Percentiles rank a stretch among this genome's conserved stretches.
Conservation (phyloP, 495 filamentous ascomycete genomes). For the Neurospora sp. region DNA sequence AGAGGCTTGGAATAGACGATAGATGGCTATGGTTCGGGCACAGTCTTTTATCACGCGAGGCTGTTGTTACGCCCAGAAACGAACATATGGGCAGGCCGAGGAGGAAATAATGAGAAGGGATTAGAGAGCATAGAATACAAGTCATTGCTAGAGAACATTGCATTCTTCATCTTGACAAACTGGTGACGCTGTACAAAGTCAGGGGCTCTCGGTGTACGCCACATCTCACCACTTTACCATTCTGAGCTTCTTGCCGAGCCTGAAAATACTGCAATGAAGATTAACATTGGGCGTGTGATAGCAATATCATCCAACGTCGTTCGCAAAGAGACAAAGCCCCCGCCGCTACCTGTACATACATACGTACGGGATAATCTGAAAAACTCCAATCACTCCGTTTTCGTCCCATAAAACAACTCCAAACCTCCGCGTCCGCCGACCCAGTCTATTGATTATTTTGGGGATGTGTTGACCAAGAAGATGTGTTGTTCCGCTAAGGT, state of each 20-base stretch:
- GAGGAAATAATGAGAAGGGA: background rate
- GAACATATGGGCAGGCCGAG: background rate
- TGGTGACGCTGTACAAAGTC: background rate
- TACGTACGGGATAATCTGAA: background rate
- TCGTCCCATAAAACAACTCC: background rate
- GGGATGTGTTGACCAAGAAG: background rate
- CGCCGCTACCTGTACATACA: background rate
- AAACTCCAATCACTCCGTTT: background rate
- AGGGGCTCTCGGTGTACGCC: background rate
- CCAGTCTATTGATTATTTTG: background rate
- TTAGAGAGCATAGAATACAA: background rate
- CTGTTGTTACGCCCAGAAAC: background rate
- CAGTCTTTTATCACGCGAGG: background rate
- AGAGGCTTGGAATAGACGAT: background rate
- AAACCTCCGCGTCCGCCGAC: background rate
- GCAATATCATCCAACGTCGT: background rate
- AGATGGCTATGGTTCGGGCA: background rate
- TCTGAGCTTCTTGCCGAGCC: background rate
- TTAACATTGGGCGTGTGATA: background rate
- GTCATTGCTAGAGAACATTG: background rate
- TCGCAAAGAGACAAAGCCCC: background rate
- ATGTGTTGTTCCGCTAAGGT: background rate
- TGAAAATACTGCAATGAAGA: background rate
- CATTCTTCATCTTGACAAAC: background rate
- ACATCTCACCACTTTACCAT: background rate